Evolutionary conservation across 179 eudicot genomes (phyloP), one percentile per base, ranked within the genome.

Genomic region (Beta macrorhiza): DNA sequence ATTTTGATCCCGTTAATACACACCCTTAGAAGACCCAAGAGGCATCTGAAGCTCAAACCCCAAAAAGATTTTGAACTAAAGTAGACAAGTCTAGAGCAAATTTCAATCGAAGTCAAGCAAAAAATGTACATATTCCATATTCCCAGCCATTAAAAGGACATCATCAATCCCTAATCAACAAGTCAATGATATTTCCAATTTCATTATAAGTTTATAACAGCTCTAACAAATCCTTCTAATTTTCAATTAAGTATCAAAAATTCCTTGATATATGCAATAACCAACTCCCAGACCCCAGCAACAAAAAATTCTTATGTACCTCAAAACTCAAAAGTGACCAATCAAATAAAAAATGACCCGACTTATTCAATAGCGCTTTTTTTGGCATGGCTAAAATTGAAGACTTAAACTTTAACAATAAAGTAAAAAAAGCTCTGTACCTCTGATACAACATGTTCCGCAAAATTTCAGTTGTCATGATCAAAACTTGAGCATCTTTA

Each of bases 401-500:
- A 45, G 32, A 45, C 44, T 10, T 53, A 73, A 49, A 9, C 44
- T 12, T 67, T 4, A 10, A 62, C 67, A 37, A 25, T 16, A 74
- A 22, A 55, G 62, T 22, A 73, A 70, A 59, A 20, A 20, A 14
- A 32, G 47, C 19, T 37, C 2, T 58, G 65, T 78, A 92, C 99
- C 98, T 97, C 84, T 87, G 95, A 79, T 97, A 97, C 80, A 97
- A 58, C 99, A 97, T 97, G 85, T 97, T 97, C 74, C 99, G 94
- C 79, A 97, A 86, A 82, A 97, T 94, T 86, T 97, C 99, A 5
- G 99, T 97, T 13, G 99, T 97, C 99, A 97, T 97, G 59, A 97
- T 92, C 89, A 94, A 74, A 83, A 97, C 89, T 81, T 83, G 98
- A 79, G 98, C 99, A 90, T 97, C 99, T 86, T 89, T 92, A 82